Percentiles rank a stretch among this genome's conserved stretches.
These are phyloP conservation scores for Candida manassasensis DNA, from an alignment of 805 yeast species.

Conservation along the genomic window DNA sequence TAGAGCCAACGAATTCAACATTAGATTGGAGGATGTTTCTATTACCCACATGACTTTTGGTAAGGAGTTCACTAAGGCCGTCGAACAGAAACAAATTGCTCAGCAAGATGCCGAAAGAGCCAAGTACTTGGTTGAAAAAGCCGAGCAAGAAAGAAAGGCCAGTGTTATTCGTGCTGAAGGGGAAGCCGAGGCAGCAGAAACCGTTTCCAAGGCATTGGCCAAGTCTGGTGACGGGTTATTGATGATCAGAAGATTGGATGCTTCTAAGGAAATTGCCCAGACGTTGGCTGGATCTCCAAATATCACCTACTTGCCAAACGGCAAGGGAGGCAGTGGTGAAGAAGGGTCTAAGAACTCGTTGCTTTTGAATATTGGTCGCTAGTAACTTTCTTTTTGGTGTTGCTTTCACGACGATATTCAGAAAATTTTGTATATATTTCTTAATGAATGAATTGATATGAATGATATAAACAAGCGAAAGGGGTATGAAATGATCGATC, in stretches of 20 bases:
- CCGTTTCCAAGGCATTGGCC: conserved; percentile 83
- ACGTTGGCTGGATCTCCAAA: conserved; percentile 81
- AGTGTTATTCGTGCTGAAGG: conserved; percentile 96
- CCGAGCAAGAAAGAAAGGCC: conserved; percentile 96
- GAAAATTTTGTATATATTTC: conserved; percentile 5
- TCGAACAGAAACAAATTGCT: conserved; percentile 97
- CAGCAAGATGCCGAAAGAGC: conserved; percentile 99
- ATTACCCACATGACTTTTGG: conserved; percentile 98
- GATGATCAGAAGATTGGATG: conserved; percentile 91
- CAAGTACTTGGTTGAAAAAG: conserved; percentile 85
- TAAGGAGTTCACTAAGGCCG: conserved; percentile 94
- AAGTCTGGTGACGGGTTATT: conserved; percentile 95
- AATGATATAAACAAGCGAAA: conserved; percentile 1
- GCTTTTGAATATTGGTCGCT: conserved; percentile 67
- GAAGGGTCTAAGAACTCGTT: conserved; percentile 47
- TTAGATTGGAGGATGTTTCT: conserved; percentile 91
- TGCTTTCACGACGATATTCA: neutral
- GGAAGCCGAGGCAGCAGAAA: conserved; percentile 98
- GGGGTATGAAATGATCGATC: neutral
- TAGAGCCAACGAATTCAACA: conserved; percentile 85
- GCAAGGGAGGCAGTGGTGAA: conserved; percentile 28
- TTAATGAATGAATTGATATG: conserved; percentile 2
- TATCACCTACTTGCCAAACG: conserved; percentile 81
- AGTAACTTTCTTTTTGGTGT: conserved; percentile 8
- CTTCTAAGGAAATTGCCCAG: conserved; percentile 90